These are phyloP conservation scores for Phialophora chinensis DNA, from an alignment of 2,329 filamentous ascomycete genomes.

Conservation along the genomic window DNA sequence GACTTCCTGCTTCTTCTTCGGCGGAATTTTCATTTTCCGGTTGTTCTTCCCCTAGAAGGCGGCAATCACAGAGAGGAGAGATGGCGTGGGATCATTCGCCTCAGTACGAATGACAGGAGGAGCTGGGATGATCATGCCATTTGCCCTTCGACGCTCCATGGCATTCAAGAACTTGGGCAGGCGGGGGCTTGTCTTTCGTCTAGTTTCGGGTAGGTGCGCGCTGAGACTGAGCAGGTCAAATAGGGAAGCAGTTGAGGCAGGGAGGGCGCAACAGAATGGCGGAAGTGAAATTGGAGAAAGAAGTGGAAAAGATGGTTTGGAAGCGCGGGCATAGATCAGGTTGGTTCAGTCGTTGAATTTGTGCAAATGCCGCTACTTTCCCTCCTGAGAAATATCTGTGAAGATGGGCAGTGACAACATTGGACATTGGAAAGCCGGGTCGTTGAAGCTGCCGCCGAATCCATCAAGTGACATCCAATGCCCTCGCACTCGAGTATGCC, in stretches of 20 bases:
- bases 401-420: neutral
- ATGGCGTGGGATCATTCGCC: neutral
- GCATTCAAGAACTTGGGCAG: no score
- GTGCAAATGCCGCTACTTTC: neutral
- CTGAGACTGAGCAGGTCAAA: neutral
- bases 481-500: neutral
- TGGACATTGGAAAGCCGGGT: neutral
- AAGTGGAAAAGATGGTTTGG: neutral
- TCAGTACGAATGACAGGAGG: conserved; percentile 7
- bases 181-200: no score
- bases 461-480: neutral
- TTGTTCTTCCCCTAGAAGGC: neutral
- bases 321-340: neutral
- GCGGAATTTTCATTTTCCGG: neutral
- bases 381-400: neutral
- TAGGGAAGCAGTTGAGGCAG: neutral
- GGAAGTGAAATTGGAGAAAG: no score
- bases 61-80: neutral
- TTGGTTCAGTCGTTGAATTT: neutral
- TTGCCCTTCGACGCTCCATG: no score
- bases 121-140: neutral
- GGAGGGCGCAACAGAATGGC: no score
- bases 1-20: neutral
- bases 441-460: neutral
- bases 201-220: neutral